Conservation (phyloP, 495 filamentous ascomycete genomes). For the Daldinia concentrica region DNA sequence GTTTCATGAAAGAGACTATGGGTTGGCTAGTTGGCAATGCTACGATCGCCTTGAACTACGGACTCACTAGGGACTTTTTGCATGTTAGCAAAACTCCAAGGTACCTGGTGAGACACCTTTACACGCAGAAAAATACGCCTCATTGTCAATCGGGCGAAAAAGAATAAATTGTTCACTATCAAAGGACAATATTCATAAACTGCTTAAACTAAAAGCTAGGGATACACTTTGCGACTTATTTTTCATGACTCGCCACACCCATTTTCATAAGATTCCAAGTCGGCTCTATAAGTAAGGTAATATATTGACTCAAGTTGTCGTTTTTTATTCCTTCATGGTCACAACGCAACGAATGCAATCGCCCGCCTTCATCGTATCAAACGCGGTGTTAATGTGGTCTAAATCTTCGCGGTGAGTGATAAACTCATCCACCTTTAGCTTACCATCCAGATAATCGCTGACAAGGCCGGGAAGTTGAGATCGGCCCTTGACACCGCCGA, state of each 20-base stretch:
- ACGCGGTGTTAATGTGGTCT: slow-evolving; percentile 83
- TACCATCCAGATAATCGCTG: slow-evolving; percentile 85
- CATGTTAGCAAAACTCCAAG: not conserved
- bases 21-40: not conserved
- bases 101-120: not conserved
- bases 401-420: slow-evolving; percentile 94
- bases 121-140: not conserved
- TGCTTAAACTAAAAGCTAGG: not conserved
- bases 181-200: not conserved
- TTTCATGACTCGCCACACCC: slow-evolving; percentile 30
- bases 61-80: not conserved
- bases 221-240: slow-evolving; percentile 27
- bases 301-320: slow-evolving; percentile 5
- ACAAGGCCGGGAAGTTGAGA: slow-evolving; percentile 90
- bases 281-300: slow-evolving; percentile 17
- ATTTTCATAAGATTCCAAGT: slow-evolving; percentile 10
- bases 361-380: slow-evolving; percentile 92
- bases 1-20: not conserved
- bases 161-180: not conserved
- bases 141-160: not conserved
- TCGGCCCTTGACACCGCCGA: slow-evolving; percentile 97
- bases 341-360: slow-evolving; percentile 93
- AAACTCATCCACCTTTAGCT: slow-evolving; percentile 98
- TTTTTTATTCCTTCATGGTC: slow-evolving; percentile 59
- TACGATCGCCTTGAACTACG: slow-evolving; percentile 3